Evolutionary conservation across 768 basidiomycete genomes (phyloP), one percentile per base, ranked within the genome.

Genomic region (Auricularia heimuer): DNA sequence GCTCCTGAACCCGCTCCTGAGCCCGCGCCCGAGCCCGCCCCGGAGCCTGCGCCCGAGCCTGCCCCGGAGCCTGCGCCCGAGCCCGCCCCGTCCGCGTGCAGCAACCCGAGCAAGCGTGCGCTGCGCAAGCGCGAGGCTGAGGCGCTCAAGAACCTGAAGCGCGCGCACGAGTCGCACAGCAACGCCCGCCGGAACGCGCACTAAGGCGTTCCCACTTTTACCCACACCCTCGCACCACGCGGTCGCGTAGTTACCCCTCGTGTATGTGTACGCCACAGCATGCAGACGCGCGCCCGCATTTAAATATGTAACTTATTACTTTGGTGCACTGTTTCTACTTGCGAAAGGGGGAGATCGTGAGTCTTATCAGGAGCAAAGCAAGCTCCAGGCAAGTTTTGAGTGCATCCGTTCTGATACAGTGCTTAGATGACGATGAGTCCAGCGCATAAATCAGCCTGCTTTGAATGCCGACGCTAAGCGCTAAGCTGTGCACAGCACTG

Each of bases 71-170:
- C 39, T 12, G 39, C 39, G 39, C 56, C 56, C 2, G 24, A n/a
- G 4, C 56, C 56, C 16, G 24, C 56, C 24, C 56, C 56, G 29
- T n/a, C 24, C 8, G 10, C 24, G 34, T 60, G 56, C 56, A 29
- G 24, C 24, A 71, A 69, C 33, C 72, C 73, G 1, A 70, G 72
- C 1, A 66, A 72, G 39, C 64, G 68, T 10, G 69, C 70, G 0
- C 66, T 73, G 7, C 67, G 73, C 4, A 64, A 69, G 61, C 65
- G 62, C 33, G 44, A 72, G 12, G 68, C 68, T 8, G 34, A 61
- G 11, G 56, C 12, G 10, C 24, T 33, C 16, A 60, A 60, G 56
- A 60, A 60, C 16, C 56, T 14, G 24, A 51, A 51, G 47, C 39
- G 39, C 39, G 47, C 47, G 14, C 47, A 51, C 47, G 47, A 51